Base-by-base conservation (phyloP, 2,329 filamentous ascomycete genomes). In the Pestalotiopsis sp. region DNA sequence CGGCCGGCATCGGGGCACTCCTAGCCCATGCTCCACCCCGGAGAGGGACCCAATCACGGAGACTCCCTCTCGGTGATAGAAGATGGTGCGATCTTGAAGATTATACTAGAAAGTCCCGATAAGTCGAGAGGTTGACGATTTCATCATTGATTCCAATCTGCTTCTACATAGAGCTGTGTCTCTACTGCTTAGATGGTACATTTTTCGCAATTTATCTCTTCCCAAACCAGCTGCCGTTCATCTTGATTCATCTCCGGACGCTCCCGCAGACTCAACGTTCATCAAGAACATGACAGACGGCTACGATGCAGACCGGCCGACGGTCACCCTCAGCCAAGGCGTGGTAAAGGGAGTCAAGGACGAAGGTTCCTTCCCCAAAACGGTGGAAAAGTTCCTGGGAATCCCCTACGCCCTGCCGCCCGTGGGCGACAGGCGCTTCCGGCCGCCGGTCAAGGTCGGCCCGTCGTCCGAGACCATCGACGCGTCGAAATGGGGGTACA, bases 401-500 rank as follows among this genome's bases (percentile, higher is more conserved):
- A 80, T 88, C 12, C 85, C 84, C 0, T 87, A 86, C 69, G 84
- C 83, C 0, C 73, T 82, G 2, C 81, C 84, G 3, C 84, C 85
- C 12, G 79, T 76, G 2, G 85, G 83, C 0, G 78, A 85, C n/a
- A 77, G 77, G 23, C 80, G 85, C 14, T 87, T 87, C 69, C 78
- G 77, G 5, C 80, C 76, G 4, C 75, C 83, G 0, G 75, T 68
- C 38, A 73, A 68, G 45, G 70, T 82, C 1, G 68, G 72, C 13
- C 63, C 72, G 4, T 75, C 76, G 1, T 72, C 74, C 0, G 75
- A 77, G 64, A 67, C 69, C 41, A 73, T 75, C 27, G 75, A 76
- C 45, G 73, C 73, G 1, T 74, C 72, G 23, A 66, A 69, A 12
- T 76, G 70, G 66, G 75, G 75, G n/a, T 72, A 72, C 3, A 67